Evolutionary conservation across 2,329 filamentous ascomycete species (phyloP), one percentile per base, ranked within the genome.

Genomic region (Piedraia hortae): DNA sequence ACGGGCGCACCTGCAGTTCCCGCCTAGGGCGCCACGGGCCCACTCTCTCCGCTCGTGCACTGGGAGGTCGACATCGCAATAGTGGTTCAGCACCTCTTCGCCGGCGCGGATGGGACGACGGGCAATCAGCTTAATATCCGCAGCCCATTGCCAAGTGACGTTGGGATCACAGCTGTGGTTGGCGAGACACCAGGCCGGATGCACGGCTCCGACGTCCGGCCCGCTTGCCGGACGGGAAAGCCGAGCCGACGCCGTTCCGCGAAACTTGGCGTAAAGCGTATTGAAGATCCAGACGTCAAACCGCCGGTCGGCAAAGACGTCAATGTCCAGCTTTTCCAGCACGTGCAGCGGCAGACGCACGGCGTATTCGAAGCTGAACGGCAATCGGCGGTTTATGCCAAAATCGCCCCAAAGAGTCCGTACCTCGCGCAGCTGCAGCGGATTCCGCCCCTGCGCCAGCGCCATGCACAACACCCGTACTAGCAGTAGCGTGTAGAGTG

Each of bases 111-210:
- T 65, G 30, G 56, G 48, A 29, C 63, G 51, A 21, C 65, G 51
- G 2, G 62, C 61, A 52, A 53, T 62, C 27, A 85, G 61, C 16
- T 62, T 59, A 58, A 85, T 80, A 23, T 58, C 59, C 1, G 72
- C 73, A 13, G 70, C 66, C 75, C 80, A 91, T 37, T 89, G 74
- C 85, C 85, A 97, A 3, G 62, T 62, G 17, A 93, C 78, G 43
- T 90, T 91, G 5, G 85, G 85, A 40, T 90, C 67, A 46, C 85
- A 97, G 42, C 78, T 77, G 43, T 97, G 85, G 38, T 97, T 97
- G 13, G 82, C 80, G 14, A 93, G 55, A 46, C 80, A 93, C 78
- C 85, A 97, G 34, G 89, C 64, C 2, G 82, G 78, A 47, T 93
- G 80, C 13, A 93, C 80, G 13, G 82, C 82, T 13, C 75, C 77